phyloP scores from a whole-genome alignment of 331 rosid genomes.

The Cucumis variabilis region DNA sequence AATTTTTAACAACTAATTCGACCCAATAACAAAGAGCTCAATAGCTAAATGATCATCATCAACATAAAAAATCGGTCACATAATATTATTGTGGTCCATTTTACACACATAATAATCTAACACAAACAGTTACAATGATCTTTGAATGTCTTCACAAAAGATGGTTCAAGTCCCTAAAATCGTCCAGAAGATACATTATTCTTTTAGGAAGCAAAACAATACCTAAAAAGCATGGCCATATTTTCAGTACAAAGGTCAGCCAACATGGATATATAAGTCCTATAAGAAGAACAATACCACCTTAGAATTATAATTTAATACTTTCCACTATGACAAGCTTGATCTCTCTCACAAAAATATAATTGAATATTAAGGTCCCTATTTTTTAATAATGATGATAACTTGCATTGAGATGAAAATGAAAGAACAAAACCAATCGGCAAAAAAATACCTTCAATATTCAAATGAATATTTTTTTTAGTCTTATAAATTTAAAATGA shows the following conservation, averaged over 20 bases:
- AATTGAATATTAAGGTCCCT: neutral
- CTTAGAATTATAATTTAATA: conserved; percentile 19
- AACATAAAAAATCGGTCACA: neutral
- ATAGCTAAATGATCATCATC: neutral
- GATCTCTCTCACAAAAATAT: neutral
- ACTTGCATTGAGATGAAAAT: too few species aligned
- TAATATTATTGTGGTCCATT: too few species aligned
- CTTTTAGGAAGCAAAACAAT: conserved; percentile 11
- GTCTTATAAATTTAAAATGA: too few species aligned
- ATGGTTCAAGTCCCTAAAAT: conserved; percentile 17
- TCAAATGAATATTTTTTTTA: too few species aligned
- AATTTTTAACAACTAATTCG: neutral
- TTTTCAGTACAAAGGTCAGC: conserved; percentile 94
- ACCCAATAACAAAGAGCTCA: neutral
- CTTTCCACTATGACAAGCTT: neutral
- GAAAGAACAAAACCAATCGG: neutral
- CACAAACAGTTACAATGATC: conserved; percentile 50
- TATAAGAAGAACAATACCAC: conserved; percentile 40
- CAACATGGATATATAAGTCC: conserved; percentile 90
- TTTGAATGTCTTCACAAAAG: conserved; percentile 80
- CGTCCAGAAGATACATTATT: neutral
- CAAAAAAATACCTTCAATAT: neutral
- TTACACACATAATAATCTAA: neutral
- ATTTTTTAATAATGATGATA: too few species aligned
- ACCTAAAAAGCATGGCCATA: conserved; percentile 98